Evolutionary conservation across 192 early-diverging fungal species (phyloP).

Genomic region (Physocladia obscura): DNA sequence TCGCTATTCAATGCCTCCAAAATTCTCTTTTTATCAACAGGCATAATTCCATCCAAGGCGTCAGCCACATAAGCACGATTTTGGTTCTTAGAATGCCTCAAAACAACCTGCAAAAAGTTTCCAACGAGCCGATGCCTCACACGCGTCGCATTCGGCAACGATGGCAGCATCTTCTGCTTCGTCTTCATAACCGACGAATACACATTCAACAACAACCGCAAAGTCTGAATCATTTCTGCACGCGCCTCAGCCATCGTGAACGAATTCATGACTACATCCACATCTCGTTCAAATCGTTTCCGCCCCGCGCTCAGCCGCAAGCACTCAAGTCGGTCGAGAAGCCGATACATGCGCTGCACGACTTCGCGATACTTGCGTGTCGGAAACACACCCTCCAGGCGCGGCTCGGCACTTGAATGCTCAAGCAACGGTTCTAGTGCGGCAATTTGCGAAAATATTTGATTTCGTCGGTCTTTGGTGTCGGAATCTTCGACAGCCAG

Average conservation of each 20-base stretch:
- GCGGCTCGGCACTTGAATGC: constrained; percentile 10
- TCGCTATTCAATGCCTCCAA: constrained; percentile 11
- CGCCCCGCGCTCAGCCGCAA: background rate
- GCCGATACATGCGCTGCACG: constrained; percentile 1
- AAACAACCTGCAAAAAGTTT: background rate
- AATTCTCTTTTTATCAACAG: background rate
- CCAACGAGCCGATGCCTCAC: background rate
- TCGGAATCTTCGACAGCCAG: background rate
- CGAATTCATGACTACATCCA: background rate
- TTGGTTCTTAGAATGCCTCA: background rate
- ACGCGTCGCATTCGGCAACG: background rate
- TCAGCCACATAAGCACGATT: background rate
- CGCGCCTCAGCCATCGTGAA: background rate
- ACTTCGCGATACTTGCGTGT: constrained; percentile 5
- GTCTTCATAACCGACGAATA: constrained; percentile 8
- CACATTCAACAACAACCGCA: background rate
- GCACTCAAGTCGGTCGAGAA: constrained; percentile 16
- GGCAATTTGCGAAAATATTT: constrained; percentile 9
- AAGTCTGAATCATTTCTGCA: constrained; percentile 12
- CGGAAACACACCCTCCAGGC: constrained; percentile 13
- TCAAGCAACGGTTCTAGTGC: constrained; percentile 21
- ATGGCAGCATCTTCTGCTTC: background rate
- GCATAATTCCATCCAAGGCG: constrained; percentile 12
- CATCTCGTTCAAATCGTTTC: background rate
- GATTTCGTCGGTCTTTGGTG: background rate